Percentiles rank a stretch among this genome's conserved stretches.
Conservation (phyloP, 164 flowering plant species). For the Santalum album region DNA sequence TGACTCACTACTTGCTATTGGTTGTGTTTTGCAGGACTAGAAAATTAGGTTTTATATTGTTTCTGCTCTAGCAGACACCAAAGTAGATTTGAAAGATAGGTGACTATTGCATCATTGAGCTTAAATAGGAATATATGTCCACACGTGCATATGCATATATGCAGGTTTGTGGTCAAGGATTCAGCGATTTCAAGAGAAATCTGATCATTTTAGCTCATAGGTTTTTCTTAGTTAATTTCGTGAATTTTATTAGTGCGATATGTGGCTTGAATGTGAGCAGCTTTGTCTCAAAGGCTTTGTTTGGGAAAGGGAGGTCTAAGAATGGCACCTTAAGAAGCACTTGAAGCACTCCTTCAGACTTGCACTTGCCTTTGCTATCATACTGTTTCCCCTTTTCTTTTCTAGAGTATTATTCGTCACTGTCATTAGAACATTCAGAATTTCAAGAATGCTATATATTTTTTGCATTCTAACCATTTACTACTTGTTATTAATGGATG, state of each 20-base stretch:
- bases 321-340: conserved; percentile 96
- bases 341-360: conserved; percentile 84
- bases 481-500: no score
- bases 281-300: conserved; percentile 93
- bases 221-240: not conserved
- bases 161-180: no score
- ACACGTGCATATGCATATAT: not conserved
- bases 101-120: not conserved
- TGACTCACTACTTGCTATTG: no score
- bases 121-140: not conserved
- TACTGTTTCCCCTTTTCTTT: not conserved
- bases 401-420: no score
- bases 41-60: conserved; percentile 74
- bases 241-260: conserved; percentile 16
- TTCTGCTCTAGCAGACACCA: conserved; percentile 77
- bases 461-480: no score
- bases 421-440: no score
- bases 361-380: conserved; percentile 1
- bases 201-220: not conserved
- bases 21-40: conserved; percentile 64
- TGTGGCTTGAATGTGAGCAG: conserved; percentile 50
- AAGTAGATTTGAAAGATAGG: conserved; percentile 85
- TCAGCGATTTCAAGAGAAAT: no score
- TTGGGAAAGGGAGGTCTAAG: conserved; percentile 95
- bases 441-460: no score